Base-by-base conservation (phyloP, 2,329 filamentous ascomycete species). In the Cercospora citrullina region DNA sequence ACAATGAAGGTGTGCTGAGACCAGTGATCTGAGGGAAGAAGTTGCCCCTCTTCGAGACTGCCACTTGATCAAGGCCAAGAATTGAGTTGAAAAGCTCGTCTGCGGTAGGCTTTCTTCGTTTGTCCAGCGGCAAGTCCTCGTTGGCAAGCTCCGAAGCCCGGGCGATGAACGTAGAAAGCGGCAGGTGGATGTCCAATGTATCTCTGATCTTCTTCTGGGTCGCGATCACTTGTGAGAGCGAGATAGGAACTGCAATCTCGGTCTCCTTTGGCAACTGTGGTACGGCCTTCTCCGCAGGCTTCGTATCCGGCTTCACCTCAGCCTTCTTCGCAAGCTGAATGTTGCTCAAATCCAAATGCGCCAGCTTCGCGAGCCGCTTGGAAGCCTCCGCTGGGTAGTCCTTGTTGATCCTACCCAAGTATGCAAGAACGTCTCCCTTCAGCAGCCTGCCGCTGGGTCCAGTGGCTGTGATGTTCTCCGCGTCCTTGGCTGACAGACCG, bases 361-460 rank as follows among this genome's bases (percentile, higher is more conserved):
- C 84, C 60, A 95, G 87, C 80, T 93, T 90, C 68, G 87, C 84
- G 77, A 96, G 90, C 63, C 88, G 89, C 67, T 86, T 83, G 65
- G 91, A 91, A 73, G 93, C 86, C 69, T 88, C 84, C 23, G 87
- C 85, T 1, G 94, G 91, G 73, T 92, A 91, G 68, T 89, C 85
- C 71, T 89, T 83, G 68, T 90, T 84, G 76, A 97, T 92, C 73
- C 86, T 84, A 70, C 95, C 95, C 16, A 98, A 81, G 80, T 94
- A 95, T 59, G 93, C 94, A 64, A 99, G 88, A 6, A 99, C 90
- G 78, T 99, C 95, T 65, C 95, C 95, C 85, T 99, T 99, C 70
- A 99, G 86, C 64, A 99, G 84, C 69, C 95, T 90, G 67, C 94
- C 93, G 75, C 90, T 89, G 31, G 95, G 95, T 26, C 95, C 95